Conservation (phyloP, 192 early-diverging fungal species). For the Piromyces finnis region DNA sequence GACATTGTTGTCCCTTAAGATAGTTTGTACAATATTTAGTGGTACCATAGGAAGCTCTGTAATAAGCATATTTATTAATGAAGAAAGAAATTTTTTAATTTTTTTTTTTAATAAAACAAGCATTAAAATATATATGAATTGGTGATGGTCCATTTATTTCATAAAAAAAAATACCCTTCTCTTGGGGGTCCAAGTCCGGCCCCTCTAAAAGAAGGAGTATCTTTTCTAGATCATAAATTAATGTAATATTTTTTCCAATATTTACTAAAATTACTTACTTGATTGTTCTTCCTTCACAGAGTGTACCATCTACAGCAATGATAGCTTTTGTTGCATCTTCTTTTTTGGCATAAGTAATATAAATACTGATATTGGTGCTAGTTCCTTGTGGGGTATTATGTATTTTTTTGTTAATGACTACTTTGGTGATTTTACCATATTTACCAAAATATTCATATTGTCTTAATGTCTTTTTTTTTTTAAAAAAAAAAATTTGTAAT, state of each 20-base stretch:
- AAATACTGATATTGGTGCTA: conserved; percentile 40
- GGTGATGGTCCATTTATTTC: too few relatives aligned
- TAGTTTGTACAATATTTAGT: conserved; percentile 98
- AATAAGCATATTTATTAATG: not conserved
- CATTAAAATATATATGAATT: too few relatives aligned
- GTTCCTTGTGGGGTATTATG: not conserved
- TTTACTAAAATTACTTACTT: conserved; percentile 31
- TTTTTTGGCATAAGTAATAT: conserved; percentile 78
- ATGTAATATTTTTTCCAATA: too few relatives aligned
- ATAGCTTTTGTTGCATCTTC: conserved; percentile 87
- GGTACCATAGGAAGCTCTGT: conserved; percentile 83
- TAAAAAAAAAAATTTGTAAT: too few relatives aligned
- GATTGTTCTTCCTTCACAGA: conserved; percentile 65
- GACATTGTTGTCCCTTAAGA: conserved; percentile 74
- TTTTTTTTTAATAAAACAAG: too few relatives aligned
- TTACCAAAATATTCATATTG: conserved; percentile 91
- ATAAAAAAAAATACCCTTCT: too few relatives aligned
- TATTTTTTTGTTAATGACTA: conserved; percentile 54
- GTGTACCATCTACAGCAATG: conserved; percentile 82
- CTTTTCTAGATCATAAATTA: too few relatives aligned
- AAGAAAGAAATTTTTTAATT: too few relatives aligned
- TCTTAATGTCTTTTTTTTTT: conserved; percentile 43
- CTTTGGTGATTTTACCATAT: conserved; percentile 86
- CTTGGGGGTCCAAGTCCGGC: too few relatives aligned
- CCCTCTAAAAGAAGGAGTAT: too few relatives aligned